phyloP scores from a whole-genome alignment of 768 basidiomycete species.

The Leucogyrophana mollusca region DNA sequence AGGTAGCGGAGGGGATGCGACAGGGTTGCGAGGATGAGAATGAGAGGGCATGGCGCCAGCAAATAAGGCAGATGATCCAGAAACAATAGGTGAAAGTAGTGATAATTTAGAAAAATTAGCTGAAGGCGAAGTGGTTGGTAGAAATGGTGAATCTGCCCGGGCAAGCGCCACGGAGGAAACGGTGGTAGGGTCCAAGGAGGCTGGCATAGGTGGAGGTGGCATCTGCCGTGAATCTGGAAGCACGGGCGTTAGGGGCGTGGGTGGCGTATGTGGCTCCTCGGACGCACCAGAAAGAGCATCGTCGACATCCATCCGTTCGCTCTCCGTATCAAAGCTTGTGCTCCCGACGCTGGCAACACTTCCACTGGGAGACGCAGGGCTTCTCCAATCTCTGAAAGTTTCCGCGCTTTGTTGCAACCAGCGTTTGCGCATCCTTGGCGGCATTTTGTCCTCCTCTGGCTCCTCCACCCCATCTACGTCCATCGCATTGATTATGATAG shows the following conservation, averaged over 20 bases:
- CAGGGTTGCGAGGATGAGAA: conserved; percentile 8
- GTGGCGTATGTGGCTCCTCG: no score
- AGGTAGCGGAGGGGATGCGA: conserved; percentile 11
- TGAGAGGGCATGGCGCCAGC: neutral
- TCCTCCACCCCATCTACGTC: conserved; percentile 14
- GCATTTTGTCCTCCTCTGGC: conserved; percentile 39
- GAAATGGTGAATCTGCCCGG: conserved; percentile 7
- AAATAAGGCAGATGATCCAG: conserved; percentile 1
- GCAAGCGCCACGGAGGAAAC: conserved; percentile 24
- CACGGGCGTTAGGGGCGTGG: no score
- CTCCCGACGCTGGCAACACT: conserved; percentile 17
- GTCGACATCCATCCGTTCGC: conserved; percentile 17
- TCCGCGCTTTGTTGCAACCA: conserved; percentile 30
- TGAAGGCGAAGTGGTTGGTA: conserved; percentile 37
- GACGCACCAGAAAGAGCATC: conserved; percentile 17
- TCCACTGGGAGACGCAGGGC: conserved; percentile 14
- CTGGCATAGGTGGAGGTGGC: conserved; percentile 54
- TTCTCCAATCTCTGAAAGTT: conserved; percentile 21
- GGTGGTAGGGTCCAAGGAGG: conserved; percentile 40
- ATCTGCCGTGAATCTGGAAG: conserved; percentile 36
- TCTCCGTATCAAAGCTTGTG: conserved; percentile 9
- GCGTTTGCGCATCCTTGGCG: conserved; percentile 63
- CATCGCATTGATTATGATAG: conserved; percentile 9
- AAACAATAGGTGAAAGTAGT: conserved; percentile 31
- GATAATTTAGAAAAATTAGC: conserved; percentile 54